Evolutionary conservation across 2,329 filamentous ascomycete species (phyloP), one percentile per base, ranked within the genome.

Genomic region (Fusarium sp.): DNA sequence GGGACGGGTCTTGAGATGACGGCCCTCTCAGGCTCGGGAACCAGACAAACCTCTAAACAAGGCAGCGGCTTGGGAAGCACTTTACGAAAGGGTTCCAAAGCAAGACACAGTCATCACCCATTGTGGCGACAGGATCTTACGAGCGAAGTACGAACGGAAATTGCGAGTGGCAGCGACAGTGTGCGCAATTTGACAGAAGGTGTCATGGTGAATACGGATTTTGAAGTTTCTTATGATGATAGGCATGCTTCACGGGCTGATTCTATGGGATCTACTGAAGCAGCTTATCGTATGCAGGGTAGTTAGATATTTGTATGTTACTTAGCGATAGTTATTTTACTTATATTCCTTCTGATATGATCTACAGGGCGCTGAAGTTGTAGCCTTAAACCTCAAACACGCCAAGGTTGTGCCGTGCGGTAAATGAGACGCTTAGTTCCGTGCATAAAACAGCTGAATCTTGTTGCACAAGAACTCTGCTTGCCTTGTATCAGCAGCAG

Each of bases 151-250:
- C 11, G 30, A 23, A 54, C 46, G 0, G 59, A 60, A 11, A 65
- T 67, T 15, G 46, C 53, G 0, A 66, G 65, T 1, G 69, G 71
- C 1, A 73, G 71, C 3, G 71, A 73, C 6, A 73, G 71, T 13
- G 69, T 73, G 15, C 51, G 60, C 10, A 73, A 73, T 38, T 31
- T 73, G 41, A 73, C 71, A 0, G 71, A 73, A 16, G 71, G 71
- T 0, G 71, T 73, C 0, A 50, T 73, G 44, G 71, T 73, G 1
- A 67, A 64, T 12, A 63, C 62, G 2, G 71, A 73, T 18, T 73
- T 73, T 15, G 71, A 73, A n/a, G 51, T 71, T 41, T 69, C 65
- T 36, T 73, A 73, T 42, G 69, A 73, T 11, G 71, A 71, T 0
- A 58, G 62, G 30, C 56, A 70, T 18, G 8, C 40, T 36, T 67